Conservation (phyloP, 2,329 filamentous ascomycete species). For the Fusarium robinianum region DNA sequence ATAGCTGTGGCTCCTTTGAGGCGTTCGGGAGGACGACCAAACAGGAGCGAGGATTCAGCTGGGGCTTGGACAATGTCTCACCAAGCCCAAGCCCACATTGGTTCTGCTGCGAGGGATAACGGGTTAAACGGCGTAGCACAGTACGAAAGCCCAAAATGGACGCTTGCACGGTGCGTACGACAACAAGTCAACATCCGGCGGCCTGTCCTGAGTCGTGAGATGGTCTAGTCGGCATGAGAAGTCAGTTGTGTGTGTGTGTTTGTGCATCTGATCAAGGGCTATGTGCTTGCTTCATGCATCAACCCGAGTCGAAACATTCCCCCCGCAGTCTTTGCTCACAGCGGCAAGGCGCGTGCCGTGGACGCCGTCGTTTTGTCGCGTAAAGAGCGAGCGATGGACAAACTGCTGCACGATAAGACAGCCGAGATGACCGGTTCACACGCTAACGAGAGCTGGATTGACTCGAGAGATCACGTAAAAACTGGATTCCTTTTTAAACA, state of each 20-base stretch:
- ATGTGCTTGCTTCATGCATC: no score
- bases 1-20: neutral
- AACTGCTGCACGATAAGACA: slow-evolving; percentile 3
- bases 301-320: no score
- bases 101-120: no score
- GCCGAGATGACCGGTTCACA: slow-evolving; percentile 9
- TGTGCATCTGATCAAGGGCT: slow-evolving; percentile 1
- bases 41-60: slow-evolving; percentile 13
- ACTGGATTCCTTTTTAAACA: slow-evolving; percentile 13
- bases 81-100: slow-evolving; percentile 11
- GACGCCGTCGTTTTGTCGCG: no score
- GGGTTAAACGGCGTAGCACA: no score
- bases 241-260: no score
- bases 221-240: no score
- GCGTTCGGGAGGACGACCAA: slow-evolving; percentile 1
- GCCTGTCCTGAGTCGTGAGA: no score
- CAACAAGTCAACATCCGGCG: no score
- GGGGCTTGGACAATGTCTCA: slow-evolving; percentile 22
- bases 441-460: slow-evolving; percentile 4
- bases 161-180: slow-evolving; percentile 19
- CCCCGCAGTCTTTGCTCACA: no score
- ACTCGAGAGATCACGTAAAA: neutral
- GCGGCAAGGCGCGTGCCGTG: no score
- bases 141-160: slow-evolving; percentile 12
- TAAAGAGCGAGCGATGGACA: no score